These are phyloP conservation scores for Zygoascus hellenicus DNA, from an alignment of 1,139 yeast species.

Conservation along the genomic window DNA sequence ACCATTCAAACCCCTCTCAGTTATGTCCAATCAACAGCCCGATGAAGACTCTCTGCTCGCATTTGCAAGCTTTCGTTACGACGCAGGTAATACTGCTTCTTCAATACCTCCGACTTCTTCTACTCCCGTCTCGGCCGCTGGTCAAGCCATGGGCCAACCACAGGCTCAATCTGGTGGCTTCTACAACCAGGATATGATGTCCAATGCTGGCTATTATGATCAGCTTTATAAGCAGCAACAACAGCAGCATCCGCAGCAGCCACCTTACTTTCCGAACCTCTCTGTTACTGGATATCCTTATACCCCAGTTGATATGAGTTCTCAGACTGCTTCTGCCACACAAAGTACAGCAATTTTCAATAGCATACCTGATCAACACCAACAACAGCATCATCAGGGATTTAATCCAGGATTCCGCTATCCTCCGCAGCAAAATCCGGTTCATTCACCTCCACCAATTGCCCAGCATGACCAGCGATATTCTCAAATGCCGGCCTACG, in stretches of 20 bases:
- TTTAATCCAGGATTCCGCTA: not conserved
- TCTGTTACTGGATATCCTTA: not conserved
- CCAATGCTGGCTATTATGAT: constrained; percentile 2
- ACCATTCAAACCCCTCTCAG: constrained; percentile 3
- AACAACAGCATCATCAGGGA: constrained; percentile 12
- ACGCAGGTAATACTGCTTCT: constrained; percentile 6
- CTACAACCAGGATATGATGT: constrained; percentile 7
- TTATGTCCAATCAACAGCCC: constrained; percentile 19
- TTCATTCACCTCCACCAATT: not conserved
- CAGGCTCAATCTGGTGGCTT: not conserved
- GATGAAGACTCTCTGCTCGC: constrained; percentile 19
- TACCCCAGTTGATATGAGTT: constrained; percentile 1
- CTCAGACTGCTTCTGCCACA: not conserved
- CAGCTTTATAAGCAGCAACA: constrained; percentile 13
- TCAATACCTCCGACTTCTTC: constrained; percentile 2
- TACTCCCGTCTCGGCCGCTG: not conserved
- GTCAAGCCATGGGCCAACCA: constrained; percentile 3
- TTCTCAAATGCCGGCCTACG: too few relatives aligned
- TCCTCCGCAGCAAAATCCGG: not conserved
- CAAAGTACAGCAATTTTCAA: constrained; percentile 3
- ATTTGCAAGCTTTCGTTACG: constrained; percentile 16
- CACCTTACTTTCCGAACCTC: not conserved
- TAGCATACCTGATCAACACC: constrained; percentile 5
- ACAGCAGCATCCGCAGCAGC: constrained; percentile 1
- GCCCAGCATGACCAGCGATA: not conserved